phyloP scores from a whole-genome alignment of 164 flowering plant species.

The Magnolia officinalis region DNA sequence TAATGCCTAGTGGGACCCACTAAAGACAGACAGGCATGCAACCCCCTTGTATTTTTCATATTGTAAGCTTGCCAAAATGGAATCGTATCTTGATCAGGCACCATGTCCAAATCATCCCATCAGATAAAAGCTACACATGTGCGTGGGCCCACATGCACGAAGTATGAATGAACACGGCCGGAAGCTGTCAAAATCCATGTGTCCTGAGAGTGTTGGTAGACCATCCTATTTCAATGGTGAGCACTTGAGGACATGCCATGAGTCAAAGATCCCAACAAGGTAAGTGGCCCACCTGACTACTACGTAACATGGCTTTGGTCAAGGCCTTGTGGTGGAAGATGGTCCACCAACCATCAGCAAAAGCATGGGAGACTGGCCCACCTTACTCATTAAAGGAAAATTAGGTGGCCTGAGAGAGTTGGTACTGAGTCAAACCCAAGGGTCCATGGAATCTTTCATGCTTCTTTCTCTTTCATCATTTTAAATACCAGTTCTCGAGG shows the following conservation, averaged over 20 bases:
- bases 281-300: not conserved
- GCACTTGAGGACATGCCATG: not conserved
- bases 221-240: not conserved
- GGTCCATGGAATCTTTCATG: not conserved
- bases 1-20: not conserved
- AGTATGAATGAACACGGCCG: not conserved
- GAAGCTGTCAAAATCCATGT: not conserved
- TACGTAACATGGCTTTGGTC: conserved; percentile 7
- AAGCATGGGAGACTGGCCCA: too few species aligned
- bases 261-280: not conserved
- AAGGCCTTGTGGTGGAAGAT: not conserved
- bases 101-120: not conserved
- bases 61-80: conserved; percentile 8
- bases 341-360: not conserved
- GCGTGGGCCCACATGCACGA: not conserved
- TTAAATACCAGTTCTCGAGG: too few species aligned
- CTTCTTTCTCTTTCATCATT: too few species aligned
- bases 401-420: not conserved
- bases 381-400: too few species aligned
- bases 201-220: not conserved
- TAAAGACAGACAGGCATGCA: not conserved
- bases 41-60: conserved; percentile 1
- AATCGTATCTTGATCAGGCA: conserved; percentile 2
- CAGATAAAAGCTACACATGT: conserved; percentile 1
- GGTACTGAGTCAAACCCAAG: not conserved